A percentile compares a stretch with the other conserved stretches of the same genome.
Evolutionary conservation across 163 green algal genomes (phyloP).

Genomic region (Scenedesmus sp.): DNA sequence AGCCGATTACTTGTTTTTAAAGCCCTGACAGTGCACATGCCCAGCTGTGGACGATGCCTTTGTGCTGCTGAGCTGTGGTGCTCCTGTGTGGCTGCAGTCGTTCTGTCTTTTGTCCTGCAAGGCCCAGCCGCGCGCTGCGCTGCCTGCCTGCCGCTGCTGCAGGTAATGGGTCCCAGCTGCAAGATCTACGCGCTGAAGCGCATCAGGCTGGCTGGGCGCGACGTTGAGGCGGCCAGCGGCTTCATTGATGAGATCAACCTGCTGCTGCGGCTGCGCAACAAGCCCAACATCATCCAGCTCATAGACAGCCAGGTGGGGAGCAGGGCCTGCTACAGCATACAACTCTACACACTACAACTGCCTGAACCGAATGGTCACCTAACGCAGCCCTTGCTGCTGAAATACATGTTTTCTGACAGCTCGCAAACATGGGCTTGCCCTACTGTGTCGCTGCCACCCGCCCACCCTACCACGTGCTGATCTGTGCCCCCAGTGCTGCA

Average conservation of each 20-base stretch:
- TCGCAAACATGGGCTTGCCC: neutral
- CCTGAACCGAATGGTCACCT: neutral
- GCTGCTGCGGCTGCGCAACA: constrained; percentile 84
- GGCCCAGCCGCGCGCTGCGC: too few species aligned
- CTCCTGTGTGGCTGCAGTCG: neutral
- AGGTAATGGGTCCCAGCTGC: constrained; percentile 88
- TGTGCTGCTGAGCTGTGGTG: neutral
- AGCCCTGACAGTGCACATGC: neutral
- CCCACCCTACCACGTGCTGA: neutral
- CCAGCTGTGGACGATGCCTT: neutral
- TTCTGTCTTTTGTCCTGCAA: neutral
- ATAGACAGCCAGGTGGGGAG: constrained; percentile 88
- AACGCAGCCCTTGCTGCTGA: neutral
- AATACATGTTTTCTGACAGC: neutral
- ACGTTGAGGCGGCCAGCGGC: constrained; percentile 83
- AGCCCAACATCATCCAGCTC: constrained; percentile 97
- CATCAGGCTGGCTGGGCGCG: constrained; percentile 83
- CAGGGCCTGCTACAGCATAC: neutral
- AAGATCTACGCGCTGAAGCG: constrained; percentile 97
- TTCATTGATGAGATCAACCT: constrained; percentile 97
- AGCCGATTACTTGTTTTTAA: neutral
- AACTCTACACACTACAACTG: neutral
- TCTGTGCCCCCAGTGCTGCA: neutral
- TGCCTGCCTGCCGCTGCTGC: neutral
- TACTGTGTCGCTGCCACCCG: neutral